phyloP scores from a whole-genome alignment of 805 yeast species.

The Suhomyces pyralidae region DNA sequence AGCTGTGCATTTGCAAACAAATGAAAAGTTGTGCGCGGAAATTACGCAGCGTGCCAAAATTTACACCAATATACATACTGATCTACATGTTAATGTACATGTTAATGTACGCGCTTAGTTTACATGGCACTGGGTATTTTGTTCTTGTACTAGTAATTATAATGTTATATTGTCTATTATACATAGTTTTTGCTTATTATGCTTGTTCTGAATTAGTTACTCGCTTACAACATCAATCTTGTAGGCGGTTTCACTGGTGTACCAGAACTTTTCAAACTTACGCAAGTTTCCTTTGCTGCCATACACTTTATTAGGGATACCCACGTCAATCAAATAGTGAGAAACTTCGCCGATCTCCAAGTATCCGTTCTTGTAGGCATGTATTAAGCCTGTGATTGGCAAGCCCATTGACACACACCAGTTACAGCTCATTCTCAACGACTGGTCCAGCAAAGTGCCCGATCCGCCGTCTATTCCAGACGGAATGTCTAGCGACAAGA shows the following conservation, averaged over 20 bases:
- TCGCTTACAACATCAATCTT: conserved; percentile 13
- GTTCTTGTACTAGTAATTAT: too few relatives aligned
- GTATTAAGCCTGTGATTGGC: conserved; percentile 62
- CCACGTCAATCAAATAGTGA: conserved; percentile 67
- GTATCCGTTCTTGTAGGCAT: conserved; percentile 56
- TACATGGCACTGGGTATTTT: background rate
- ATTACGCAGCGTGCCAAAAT: background rate
- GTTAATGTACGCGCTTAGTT: too few relatives aligned
- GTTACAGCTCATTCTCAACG: conserved; percentile 42
- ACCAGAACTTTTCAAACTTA: conserved; percentile 47
- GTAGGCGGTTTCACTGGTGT: conserved; percentile 31
- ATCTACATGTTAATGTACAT: too few relatives aligned
- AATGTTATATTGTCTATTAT: background rate
- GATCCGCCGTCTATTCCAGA: conserved; percentile 83
- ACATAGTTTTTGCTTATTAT: background rate
- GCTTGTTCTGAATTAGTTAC: background rate
- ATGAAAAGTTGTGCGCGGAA: background rate
- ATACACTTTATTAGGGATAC: conserved; percentile 61
- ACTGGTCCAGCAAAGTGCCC: conserved; percentile 45
- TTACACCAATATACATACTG: background rate
- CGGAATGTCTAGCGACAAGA: conserved; percentile 74
- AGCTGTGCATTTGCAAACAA: background rate
- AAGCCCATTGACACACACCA: conserved; percentile 71
- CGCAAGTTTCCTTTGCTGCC: conserved; percentile 37
- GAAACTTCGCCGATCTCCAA: conserved; percentile 46